Base-by-base conservation (phyloP, 1,139 yeast genomes). In the Taiozyma sp. region DNA sequence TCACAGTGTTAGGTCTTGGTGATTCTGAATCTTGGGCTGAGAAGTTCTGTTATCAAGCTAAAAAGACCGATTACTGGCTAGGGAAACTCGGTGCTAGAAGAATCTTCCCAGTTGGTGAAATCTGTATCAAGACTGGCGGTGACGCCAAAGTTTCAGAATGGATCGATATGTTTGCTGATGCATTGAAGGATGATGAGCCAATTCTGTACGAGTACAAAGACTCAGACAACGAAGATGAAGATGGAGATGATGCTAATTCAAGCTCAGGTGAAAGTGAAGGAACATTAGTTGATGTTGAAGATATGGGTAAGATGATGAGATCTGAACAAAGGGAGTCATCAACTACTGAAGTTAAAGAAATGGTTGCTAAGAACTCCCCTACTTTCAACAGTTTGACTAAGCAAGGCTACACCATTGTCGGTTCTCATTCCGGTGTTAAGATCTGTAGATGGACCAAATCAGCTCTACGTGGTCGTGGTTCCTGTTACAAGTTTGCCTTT, bases 371-470 rank as follows among this genome's bases (percentile, higher is more conserved):
- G 57, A 84, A 87, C 58, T 88, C 97, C 1, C 97, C 97, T 13
- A 92, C 98, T 1, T 91, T 72, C 67, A 89, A 87, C 56, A 84
- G 96, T 19, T 74, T 91, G 48, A 91, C 97, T 2, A 91, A 91
- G 62, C 98, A 91, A 70, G 97, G 97, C 0, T 91, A 91, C 62
- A 87, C 96, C 0, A 83, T 91, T 56, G 96, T 91, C 39, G 98
- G 98, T 14, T 84, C 96, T 0, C 98, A 91, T 63, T 89, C 96
- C 0, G 98, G 98, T 34, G 97, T 91, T 46, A 91, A 91, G 67
- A 89, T 92, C 46, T 91, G 98, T 66, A 80, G 97, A 63, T 91
- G 98, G 98, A 91, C 97, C 4, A 92, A 92, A 65, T 87, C 95
- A 55, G 97, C 97, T 1, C 75, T 91, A 59, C 78, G 98, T 60